phyloP scores from a whole-genome alignment of 2,329 filamentous ascomycete genomes.

The Sphaerulina populicola region DNA sequence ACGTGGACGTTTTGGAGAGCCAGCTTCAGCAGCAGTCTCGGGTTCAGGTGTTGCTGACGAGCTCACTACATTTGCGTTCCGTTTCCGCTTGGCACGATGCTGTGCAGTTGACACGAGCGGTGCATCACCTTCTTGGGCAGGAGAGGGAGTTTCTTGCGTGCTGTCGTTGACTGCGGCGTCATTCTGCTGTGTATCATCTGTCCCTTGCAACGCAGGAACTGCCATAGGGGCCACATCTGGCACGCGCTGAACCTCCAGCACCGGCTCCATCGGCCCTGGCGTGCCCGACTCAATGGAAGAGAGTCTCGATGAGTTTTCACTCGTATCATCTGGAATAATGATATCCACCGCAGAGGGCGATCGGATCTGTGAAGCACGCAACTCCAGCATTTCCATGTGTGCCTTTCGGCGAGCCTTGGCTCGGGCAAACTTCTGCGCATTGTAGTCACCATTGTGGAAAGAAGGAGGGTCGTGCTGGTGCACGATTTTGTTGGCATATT shows the following conservation, averaged over 20 bases:
- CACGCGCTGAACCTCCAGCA: slow-evolving; percentile 3
- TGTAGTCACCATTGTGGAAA: slow-evolving; percentile 58
- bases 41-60: slow-evolving; percentile 4
- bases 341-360: slow-evolving; percentile 4
- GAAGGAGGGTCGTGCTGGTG: slow-evolving; percentile 74
- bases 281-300: slow-evolving; percentile 17
- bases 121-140: slow-evolving; percentile 6
- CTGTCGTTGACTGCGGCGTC: not conserved
- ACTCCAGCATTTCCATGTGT: slow-evolving; percentile 11
- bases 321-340: slow-evolving; percentile 18
- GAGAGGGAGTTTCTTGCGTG: slow-evolving; percentile 7
- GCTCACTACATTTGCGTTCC: slow-evolving; percentile 13
- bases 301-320: slow-evolving; percentile 18
- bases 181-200: not conserved
- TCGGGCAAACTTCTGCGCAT: slow-evolving; percentile 33
- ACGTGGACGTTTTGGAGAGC: slow-evolving; percentile 19
- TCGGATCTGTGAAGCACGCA: slow-evolving; percentile 11
- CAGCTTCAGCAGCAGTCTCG: slow-evolving; percentile 4
- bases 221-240: slow-evolving; percentile 9
- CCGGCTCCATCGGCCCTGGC: slow-evolving; percentile 1
- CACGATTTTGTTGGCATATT: slow-evolving; percentile 58
- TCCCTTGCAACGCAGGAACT: not conserved
- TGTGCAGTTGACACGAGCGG: not conserved
- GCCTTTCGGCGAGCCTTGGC: slow-evolving; percentile 28
- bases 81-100: slow-evolving; percentile 13